Base-by-base conservation (phyloP, 169 alveolate genomes). In the Eimeria zaria region DNA sequence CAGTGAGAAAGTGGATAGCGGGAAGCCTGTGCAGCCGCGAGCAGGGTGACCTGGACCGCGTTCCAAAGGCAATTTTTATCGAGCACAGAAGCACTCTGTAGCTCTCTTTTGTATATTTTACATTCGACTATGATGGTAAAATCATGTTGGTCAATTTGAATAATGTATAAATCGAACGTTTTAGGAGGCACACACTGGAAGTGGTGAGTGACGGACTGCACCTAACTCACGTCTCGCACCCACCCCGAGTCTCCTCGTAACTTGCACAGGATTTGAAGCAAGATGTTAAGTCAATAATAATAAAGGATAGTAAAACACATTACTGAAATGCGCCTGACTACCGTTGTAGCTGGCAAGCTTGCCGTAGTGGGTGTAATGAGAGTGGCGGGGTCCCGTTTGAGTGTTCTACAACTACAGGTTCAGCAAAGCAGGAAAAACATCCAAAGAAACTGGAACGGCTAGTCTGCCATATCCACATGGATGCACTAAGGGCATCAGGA, bases 151-250 rank as follows among this genome's bases (percentile, higher is more conserved):
- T n/a, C 11, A 73, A 39, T 39, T 39, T 73, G 3, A 16, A 39
- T 30, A 36, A 16, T 33, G 33, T 33, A 18, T 73, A 39, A 1
- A 67, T 39, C 18, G 33, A 5, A 51, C 83, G 0, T 20, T 39
- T 36, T 6, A 8, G 55, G 53, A 41, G 55, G 39, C 83, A 73
- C 8, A 18, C 83, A 73, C 18, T 39, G 53, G 83, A 20, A 1
- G 53, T 33, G 48, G n/a, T 44, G 39, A 76, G 88, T 12, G 41
- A 20, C 85, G 22, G 22, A 78, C 39, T n/a, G 88, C 88, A 78
- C 88, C 88, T 78, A 78, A 46, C 44, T 46, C 88, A 78, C 67
- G 64, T 78, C 67, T 78, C 88, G 88, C 88, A 78, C 67, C 88
- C 60, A 16, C 33, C 14, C 24, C 12, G 33, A 39, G 24, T 69